Base-by-base conservation (phyloP, 1,139 yeast genomes). In the Saccharomycopsis hybrid region DNA sequence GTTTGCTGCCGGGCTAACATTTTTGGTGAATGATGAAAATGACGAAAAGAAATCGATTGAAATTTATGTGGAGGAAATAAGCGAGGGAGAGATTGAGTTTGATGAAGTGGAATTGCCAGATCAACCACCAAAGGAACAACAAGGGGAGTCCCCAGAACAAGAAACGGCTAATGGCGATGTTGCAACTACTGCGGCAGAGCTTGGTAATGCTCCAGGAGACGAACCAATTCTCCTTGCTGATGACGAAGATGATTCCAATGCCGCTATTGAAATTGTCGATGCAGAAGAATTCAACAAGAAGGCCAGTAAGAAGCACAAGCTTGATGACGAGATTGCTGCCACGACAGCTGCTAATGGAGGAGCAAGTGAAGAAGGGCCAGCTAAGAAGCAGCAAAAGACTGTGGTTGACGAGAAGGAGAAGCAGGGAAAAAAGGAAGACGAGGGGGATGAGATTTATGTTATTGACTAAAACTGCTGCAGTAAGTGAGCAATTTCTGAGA, bases 1-100 rank as follows among this genome's bases (percentile, higher is more conserved):
- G 4, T 68, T 90, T 33, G 60, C 59, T 5, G 69, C 71, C 44
- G 92, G 90, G 3, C 76, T 80, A 27, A 70, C 81, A 33, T 48
- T 92, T 11, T 74, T 85, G 1, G 73, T 92, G 11, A 80, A 84
- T 52, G 98, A 92, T 65, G 96, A 88, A 46, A 78, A 76, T 36
- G 94, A 84, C 53, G 74, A 70, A 43, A 70, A 77, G 46, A 85
- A 84, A 57, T 78, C 85, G 51, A 65, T 89, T 37, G 97, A 90
- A 61, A 65, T 90, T 35, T 82, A 78, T 57, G 61, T 85, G 44
- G 41, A 39, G 35, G 54, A 57, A 18, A 47, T 52, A 13, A 18
- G 18, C 18, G 18, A 18, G 18, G 18, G 18, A 18, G 53, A 62
- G 5, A 48, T 51, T 2, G 53, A 64, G 1, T 67, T 70, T 1